Percentiles rank a stretch among this genome's conserved stretches.
These are phyloP conservation scores for Calocybe cyanea DNA, from an alignment of 768 basidiomycete genomes.

Conservation along the genomic window DNA sequence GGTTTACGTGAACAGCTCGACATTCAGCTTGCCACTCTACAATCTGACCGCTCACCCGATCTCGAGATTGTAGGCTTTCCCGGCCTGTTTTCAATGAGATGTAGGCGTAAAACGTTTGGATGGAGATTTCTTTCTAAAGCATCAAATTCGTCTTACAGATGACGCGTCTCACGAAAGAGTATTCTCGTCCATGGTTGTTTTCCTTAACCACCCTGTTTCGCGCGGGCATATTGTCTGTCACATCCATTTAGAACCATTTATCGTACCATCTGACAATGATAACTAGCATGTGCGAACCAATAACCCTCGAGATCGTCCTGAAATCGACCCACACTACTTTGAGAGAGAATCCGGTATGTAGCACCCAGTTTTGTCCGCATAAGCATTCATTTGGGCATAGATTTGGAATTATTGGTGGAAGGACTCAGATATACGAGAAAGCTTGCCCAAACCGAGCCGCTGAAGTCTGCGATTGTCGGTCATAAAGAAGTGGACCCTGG, in stretches of 20 bases:
- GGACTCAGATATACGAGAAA: conserved; percentile 16
- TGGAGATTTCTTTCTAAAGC: too few species aligned
- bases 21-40: conserved; percentile 28
- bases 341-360: conserved; percentile 35
- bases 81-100: conserved; percentile 17
- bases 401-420: conserved; percentile 16
- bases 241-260: not conserved
- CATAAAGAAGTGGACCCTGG: conserved; percentile 26
- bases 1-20: conserved; percentile 37
- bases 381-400: not conserved
- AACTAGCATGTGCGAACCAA: conserved; percentile 27
- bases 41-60: conserved; percentile 22
- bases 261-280: not conserved
- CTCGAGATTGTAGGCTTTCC: conserved; percentile 23
- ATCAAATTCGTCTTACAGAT: too few species aligned
- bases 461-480: conserved; percentile 17
- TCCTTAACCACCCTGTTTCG: conserved; percentile 42
- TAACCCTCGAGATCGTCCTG: conserved; percentile 31
- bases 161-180: too few species aligned
- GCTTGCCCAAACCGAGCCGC: conserved; percentile 14
- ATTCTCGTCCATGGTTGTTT: conserved; percentile 35
- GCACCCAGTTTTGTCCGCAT: not conserved
- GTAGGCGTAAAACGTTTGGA: too few species aligned
- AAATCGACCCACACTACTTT: conserved; percentile 39
- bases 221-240: conserved; percentile 44